Evolutionary conservation across 2,329 filamentous ascomycete species (phyloP), one percentile per base, ranked within the genome.

Genomic region (Clonostachys byssicola): DNA sequence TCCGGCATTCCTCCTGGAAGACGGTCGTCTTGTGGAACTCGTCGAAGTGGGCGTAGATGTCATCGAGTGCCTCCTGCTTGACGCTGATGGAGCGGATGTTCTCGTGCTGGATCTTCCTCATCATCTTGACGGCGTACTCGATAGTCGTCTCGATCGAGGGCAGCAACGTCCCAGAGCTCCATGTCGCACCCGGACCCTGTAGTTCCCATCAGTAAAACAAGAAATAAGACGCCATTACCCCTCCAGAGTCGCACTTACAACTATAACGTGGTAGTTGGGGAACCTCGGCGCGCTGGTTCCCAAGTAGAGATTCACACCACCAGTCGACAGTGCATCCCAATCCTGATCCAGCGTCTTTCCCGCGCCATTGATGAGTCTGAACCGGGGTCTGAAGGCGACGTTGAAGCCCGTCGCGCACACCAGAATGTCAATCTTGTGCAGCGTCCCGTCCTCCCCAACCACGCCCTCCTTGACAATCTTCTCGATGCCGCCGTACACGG

Each of bases 221-320:
- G 20, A 17, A n/a, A n/a, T n/a, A 42, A 42, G 40, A 42, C 40
- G 10, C 14, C 12, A 12, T 20, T 16, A 35, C 33, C 23, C 17
- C 40, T 6, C 10, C 9, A 34, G 14, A 33, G 23, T 30, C 30
- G 12, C 20, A 45, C 41, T 40, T 53, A 56, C 54, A 56, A 65
- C 57, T 41, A 63, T 59, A 7, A 58, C 63, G 44, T 64, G 65
- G 47, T 64, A 75, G 53, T 76, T 76, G 17, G 74, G 74, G 51
- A 75, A 73, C 3, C 68, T 64, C 1, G 71, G 63, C 6, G 68
- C 70, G 1, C 68, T 67, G 10, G 75, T 53, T 6, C 71, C 71
- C 5, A 76, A 55, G 56, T 78, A 78, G 6, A 64, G 65, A 33
- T 65, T 61, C 10, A 75, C 57, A 53, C 76, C 75, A 6, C 61